phyloP scores from a whole-genome alignment of 2,329 filamentous ascomycete species.

The Aspergillus neoniger region DNA sequence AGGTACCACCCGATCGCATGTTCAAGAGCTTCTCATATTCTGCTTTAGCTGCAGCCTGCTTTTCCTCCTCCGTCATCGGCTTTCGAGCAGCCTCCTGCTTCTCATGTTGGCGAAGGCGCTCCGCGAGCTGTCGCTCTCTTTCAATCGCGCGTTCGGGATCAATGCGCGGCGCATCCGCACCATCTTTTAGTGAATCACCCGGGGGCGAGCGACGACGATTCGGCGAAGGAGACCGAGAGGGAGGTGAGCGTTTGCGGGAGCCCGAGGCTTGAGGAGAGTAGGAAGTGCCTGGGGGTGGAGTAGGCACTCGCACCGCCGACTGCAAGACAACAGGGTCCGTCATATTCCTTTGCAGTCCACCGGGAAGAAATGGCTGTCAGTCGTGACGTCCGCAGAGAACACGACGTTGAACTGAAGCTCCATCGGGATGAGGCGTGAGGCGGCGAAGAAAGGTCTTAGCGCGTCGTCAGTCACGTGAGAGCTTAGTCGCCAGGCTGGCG shows the following conservation, averaged over 20 bases:
- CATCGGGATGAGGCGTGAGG: slow-evolving; percentile 19
- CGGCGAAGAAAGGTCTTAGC: slow-evolving; percentile 28
- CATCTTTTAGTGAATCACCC: slow-evolving; percentile 34
- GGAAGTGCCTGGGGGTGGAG: slow-evolving; percentile 53
- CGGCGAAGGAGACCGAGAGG: slow-evolving; percentile 56
- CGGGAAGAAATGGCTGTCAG: slow-evolving; percentile 11
- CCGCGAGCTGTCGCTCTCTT: slow-evolving; percentile 53
- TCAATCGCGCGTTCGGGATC: slow-evolving; percentile 53
- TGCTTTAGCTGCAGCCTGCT: slow-evolving; percentile 83
- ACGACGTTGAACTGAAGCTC: slow-evolving; percentile 14
- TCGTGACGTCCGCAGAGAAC: slow-evolving; percentile 13
- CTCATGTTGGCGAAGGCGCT: slow-evolving; percentile 56
- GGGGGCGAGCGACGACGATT: slow-evolving; percentile 53
- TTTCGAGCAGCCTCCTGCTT: slow-evolving; percentile 51
- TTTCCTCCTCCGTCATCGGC: slow-evolving; percentile 72
- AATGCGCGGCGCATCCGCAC: slow-evolving; percentile 49
- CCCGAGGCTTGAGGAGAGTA: slow-evolving; percentile 51
- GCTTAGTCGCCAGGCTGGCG: slow-evolving; percentile 23
- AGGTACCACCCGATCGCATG: slow-evolving; percentile 92
- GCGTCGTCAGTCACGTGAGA: slow-evolving; percentile 19
- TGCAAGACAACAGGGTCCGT: slow-evolving; percentile 52
- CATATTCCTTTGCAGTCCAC: slow-evolving; percentile 33
- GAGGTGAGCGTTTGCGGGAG: slow-evolving; percentile 60
- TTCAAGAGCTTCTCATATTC: slow-evolving; percentile 91
- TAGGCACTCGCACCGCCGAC: slow-evolving; percentile 62